Evolutionary conservation across 129 eudicot genomes (phyloP).

Genomic region (Arctium lappa): DNA sequence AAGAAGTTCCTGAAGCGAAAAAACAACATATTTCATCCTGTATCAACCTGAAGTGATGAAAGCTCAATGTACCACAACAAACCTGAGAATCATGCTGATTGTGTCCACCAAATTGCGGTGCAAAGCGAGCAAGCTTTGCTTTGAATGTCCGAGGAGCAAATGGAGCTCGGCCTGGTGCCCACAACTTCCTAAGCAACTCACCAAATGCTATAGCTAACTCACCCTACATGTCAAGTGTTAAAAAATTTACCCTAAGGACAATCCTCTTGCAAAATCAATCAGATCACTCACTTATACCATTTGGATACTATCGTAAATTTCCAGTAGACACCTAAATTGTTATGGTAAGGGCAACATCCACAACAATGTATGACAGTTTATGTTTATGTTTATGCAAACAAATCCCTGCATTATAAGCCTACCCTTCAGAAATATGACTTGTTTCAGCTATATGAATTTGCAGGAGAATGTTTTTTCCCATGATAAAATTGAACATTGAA

Average conservation of each 20-base stretch:
- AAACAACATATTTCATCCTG: conserved; percentile 2
- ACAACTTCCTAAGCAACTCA: conserved; percentile 75
- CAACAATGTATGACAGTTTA: neutral
- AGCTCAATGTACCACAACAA: conserved; percentile 7
- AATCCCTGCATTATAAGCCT: neutral
- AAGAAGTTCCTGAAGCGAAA: conserved; percentile 72
- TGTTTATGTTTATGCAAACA: neutral
- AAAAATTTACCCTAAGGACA: neutral
- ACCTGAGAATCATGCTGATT: conserved; percentile 99
- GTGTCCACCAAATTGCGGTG: conserved; percentile 90
- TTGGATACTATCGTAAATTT: neutral
- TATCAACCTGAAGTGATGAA: conserved; percentile 9
- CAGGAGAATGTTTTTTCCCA: too few species aligned
- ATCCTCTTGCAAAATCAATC: conserved; percentile 3
- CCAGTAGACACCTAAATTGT: neutral
- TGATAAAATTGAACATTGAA: too few species aligned
- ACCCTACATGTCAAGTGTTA: conserved; percentile 51
- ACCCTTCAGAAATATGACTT: too few species aligned
- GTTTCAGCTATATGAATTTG: too few species aligned
- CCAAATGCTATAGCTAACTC: conserved; percentile 97
- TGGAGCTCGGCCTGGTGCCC: conserved; percentile 89
- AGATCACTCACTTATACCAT: neutral
- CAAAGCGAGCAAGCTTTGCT: conserved; percentile 86
- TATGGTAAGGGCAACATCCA: neutral
- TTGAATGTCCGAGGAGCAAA: conserved; percentile 86